phyloP scores from a whole-genome alignment of 768 basidiomycete species.

The Podaxis mareebaensis region DNA sequence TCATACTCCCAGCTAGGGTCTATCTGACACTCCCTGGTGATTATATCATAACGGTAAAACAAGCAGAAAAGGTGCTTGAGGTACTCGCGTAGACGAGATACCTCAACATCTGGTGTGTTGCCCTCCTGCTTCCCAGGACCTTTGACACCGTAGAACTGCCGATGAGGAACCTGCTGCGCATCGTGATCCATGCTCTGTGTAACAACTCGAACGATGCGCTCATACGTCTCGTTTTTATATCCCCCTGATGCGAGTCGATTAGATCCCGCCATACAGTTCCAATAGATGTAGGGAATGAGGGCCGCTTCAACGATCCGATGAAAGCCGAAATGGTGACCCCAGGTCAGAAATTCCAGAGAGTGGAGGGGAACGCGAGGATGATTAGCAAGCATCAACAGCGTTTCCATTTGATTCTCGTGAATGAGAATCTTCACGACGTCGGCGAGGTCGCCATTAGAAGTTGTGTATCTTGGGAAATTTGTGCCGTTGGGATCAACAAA shows the following conservation, averaged over 20 bases:
- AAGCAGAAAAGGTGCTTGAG: constrained; percentile 35
- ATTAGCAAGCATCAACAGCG: constrained; percentile 35
- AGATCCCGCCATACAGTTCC: constrained; percentile 35
- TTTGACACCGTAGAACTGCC: constrained; percentile 24
- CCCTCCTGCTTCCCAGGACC: neutral
- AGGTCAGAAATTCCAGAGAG: constrained; percentile 25
- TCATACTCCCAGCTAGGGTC: constrained; percentile 17
- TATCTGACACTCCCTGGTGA: constrained; percentile 35
- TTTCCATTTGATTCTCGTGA: constrained; percentile 30
- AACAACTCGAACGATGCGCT: constrained; percentile 19
- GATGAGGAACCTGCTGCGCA: constrained; percentile 34
- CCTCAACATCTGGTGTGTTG: constrained; percentile 8
- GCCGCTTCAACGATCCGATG: constrained; percentile 30
- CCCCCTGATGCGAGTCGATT: constrained; percentile 27
- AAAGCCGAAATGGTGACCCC: constrained; percentile 36
- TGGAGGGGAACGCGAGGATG: constrained; percentile 34
- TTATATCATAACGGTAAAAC: constrained; percentile 38
- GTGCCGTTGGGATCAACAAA: neutral
- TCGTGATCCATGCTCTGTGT: constrained; percentile 26
- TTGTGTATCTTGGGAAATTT: constrained; percentile 19
- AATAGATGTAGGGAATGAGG: constrained; percentile 33
- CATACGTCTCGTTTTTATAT: constrained; percentile 26
- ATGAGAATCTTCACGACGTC: constrained; percentile 38
- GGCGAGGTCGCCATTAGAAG: constrained; percentile 28
- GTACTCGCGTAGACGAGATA: constrained; percentile 30